phyloP scores from a whole-genome alignment of 805 yeast genomes.

The Pichia exigua region DNA sequence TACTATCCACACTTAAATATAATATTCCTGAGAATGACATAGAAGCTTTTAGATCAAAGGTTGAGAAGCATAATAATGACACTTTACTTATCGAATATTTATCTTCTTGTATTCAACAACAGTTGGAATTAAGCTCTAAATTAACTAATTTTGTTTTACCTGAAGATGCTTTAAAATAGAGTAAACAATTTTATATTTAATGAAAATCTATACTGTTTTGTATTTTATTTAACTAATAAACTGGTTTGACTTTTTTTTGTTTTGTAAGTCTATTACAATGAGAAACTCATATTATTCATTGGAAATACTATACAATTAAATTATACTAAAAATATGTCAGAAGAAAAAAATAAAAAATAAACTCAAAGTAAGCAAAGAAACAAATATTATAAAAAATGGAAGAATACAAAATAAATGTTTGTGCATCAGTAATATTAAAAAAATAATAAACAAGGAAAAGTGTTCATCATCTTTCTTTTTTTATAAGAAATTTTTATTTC shows the following conservation, averaged over 20 bases:
- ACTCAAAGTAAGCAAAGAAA: neutral
- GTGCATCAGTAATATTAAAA: neutral
- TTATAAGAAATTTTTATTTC: constrained; percentile 46
- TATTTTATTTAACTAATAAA: neutral
- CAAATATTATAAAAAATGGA: neutral
- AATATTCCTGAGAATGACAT: constrained; percentile 44
- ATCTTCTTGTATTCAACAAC: constrained; percentile 78
- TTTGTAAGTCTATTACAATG: neutral
- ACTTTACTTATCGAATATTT: constrained; percentile 74
- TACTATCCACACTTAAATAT: constrained; percentile 49
- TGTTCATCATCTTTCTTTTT: neutral
- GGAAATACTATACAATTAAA: neutral
- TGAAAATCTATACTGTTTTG: neutral
- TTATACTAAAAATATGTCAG: neutral
- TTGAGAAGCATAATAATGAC: constrained; percentile 71
- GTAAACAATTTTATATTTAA: neutral
- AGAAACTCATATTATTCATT: neutral
- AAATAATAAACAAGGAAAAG: neutral
- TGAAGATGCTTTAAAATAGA: constrained; percentile 26
- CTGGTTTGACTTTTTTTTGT: neutral
- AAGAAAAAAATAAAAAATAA: neutral
- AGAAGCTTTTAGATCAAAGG: constrained; percentile 48
- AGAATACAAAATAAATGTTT: neutral
- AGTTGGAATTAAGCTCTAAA: constrained; percentile 70
- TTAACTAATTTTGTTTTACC: constrained; percentile 47